Evolutionary conservation across 306 rosid genomes (phyloP), one percentile per base, ranked within the genome.

Genomic region (Dalbergia oliveri): DNA sequence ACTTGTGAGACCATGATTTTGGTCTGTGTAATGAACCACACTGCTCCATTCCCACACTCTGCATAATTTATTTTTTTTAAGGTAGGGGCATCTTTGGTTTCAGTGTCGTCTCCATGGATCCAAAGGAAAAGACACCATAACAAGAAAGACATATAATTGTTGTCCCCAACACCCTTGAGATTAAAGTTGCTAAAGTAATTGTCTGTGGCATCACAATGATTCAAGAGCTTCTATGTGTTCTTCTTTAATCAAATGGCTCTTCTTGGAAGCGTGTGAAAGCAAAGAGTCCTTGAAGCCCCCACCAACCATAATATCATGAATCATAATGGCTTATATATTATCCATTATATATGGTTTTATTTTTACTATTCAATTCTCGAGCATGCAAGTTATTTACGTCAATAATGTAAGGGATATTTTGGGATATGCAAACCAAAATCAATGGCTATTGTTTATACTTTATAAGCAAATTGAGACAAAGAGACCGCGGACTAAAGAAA

Each of bases 71-170:
- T n/a, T 62, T 66, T 60, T 68, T 75, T 50, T 59, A 66, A 66
- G 69, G 78, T 72, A 54, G 60, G 76, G 77, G 77, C n/a, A 75
- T 83, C 87, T 84, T 88, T 79, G 84, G 85, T 85, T 92, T 90
- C 92, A 78, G 97, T 87, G 94, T 87, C 81, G 82, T 83, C 83
- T 84, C 64, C 8, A 80, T 71, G 88, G 91, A 87, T 79, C 83
- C 88, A 81, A 88, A 64, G 87, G 75, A 83, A 83, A 79, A 54
- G 85, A 72, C 87, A 76, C 53, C 71, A 85, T 69, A 83, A 85
- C 76, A 58, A 84, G 62, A 86, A 74, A 77, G 60, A 76, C 76
- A 69, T 26, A 26, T 47, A 12, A 84, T 82, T 84, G 16, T 16
- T 84, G 87, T 87, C 86, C 69, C 88, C 88, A 58, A 72, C 82